phyloP scores from a whole-genome alignment of 805 yeast species.

The Saturnispora gosingensis region DNA sequence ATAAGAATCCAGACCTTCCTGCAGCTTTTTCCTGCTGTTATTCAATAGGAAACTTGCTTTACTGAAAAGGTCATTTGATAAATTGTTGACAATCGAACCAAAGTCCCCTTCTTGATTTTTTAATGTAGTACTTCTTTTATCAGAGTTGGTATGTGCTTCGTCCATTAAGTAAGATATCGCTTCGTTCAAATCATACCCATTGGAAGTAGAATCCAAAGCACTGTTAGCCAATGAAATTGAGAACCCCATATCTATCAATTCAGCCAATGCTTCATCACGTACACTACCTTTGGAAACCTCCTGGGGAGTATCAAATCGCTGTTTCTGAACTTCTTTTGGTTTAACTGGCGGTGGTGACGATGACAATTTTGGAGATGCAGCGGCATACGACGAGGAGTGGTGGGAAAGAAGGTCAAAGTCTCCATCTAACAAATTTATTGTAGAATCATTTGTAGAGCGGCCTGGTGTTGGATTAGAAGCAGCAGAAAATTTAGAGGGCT shows the following conservation, averaged over 20 bases:
- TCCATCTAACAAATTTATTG: neutral
- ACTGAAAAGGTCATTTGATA: conserved; percentile 46
- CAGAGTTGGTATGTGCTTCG: conserved; percentile 34
- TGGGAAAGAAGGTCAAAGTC: neutral
- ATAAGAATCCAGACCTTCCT: conserved; percentile 53
- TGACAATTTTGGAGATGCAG: neutral
- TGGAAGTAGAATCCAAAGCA: conserved; percentile 44
- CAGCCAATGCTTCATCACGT: conserved; percentile 50
- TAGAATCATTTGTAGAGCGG: neutral
- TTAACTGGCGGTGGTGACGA: neutral
- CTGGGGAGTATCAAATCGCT: neutral
- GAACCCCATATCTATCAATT: conserved; percentile 74
- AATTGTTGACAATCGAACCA: conserved; percentile 36
- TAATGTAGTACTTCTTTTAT: neutral
- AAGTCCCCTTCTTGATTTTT: conserved; percentile 25
- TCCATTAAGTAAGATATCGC: conserved; percentile 63
- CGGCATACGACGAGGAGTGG: neutral
- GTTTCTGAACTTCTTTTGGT: neutral
- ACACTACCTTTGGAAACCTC: neutral
- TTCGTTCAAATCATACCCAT: conserved; percentile 49
- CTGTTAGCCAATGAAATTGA: conserved; percentile 46
- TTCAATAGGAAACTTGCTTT: conserved; percentile 52
- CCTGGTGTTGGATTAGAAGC: neutral
- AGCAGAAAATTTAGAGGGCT: neutral
- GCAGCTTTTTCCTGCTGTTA: conserved; percentile 50